phyloP scores from a whole-genome alignment of 2,329 filamentous ascomycete species.

The Colletotrichum sp. region DNA sequence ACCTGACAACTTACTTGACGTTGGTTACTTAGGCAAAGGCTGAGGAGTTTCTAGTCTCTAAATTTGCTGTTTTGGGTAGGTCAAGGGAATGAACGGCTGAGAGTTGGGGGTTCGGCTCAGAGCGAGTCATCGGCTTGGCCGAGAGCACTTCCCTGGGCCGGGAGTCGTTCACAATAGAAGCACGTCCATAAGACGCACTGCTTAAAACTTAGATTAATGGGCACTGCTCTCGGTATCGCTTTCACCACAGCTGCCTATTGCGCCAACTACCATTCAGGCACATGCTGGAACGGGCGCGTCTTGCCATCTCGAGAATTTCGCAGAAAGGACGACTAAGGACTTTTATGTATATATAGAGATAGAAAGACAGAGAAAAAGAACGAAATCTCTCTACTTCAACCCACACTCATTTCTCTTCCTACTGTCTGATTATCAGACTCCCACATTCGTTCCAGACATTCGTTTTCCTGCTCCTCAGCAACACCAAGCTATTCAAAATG shows the following conservation, averaged over 20 bases:
- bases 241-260: too few relatives aligned
- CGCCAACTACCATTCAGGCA: too few relatives aligned
- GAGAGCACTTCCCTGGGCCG: neutral
- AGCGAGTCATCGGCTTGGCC: neutral
- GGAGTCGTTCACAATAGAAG: neutral
- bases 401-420: neutral
- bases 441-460: neutral
- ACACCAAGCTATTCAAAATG: neutral
- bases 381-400: neutral
- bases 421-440: neutral
- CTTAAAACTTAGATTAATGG: neutral
- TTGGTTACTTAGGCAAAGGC: too few relatives aligned
- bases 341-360: too few relatives aligned
- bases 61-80: neutral
- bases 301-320: too few relatives aligned
- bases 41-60: neutral
- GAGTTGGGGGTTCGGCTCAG: rapidly evolving
- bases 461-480: neutral
- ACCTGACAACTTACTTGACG: too few relatives aligned
- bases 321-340: too few relatives aligned
- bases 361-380: neutral
- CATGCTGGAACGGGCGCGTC: neutral
- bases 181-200: neutral
- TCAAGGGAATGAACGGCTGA: rapidly evolving
- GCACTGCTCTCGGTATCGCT: neutral